Evolutionary conservation across 1,284 basidiomycete species (phyloP), one percentile per base, ranked within the genome.

Genomic region (Ceratobasidium sp.): DNA sequence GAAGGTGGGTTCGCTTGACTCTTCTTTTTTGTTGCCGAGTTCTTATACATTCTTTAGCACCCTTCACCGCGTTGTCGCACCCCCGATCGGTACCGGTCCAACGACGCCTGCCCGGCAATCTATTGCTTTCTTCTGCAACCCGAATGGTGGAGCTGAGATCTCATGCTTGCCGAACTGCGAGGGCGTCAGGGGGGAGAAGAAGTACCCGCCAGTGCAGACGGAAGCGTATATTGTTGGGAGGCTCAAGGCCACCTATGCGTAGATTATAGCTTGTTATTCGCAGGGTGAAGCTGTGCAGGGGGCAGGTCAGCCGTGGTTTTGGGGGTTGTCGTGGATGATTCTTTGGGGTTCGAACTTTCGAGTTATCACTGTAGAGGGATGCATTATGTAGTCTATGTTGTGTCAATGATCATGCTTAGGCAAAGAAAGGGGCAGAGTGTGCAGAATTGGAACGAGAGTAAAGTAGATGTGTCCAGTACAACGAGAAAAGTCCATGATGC

Each of bases 111-210:
- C 86, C 2, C 88, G 94, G 38, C 93, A 95, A 83, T 94, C 92
- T 14, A 93, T 96, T 77, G 94, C 93, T 5, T 96, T 94, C 87
- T 96, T 96, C 85, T 94, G 92, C 86, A 96, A 94, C 81, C 94
- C 94, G 7, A 95, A 96, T 81, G 89, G 90, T 78, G 88, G 88
- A 62, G 87, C 92, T 18, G 85, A 88, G 77, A 92, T 96, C 78
- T 86, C 90, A 33, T 93, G 93, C 81, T 84, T 96, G 57, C 93
- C 94, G 33, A 92, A 89, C 78, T 94, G 93, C 81, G 79, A 81
- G 48, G 81, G 81, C 12, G 74, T 71, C n/a, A 81, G 82, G 50
- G 85, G 85, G 0, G 78, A 80, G 20, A 66, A 81, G 12, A 83
- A 83, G 79, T 85, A 84, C 68, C 80, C 81, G 30, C 82, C 85